Evolutionary conservation across 1,284 basidiomycete genomes (phyloP).

Genomic region (Coniferiporia sulphurascens): DNA sequence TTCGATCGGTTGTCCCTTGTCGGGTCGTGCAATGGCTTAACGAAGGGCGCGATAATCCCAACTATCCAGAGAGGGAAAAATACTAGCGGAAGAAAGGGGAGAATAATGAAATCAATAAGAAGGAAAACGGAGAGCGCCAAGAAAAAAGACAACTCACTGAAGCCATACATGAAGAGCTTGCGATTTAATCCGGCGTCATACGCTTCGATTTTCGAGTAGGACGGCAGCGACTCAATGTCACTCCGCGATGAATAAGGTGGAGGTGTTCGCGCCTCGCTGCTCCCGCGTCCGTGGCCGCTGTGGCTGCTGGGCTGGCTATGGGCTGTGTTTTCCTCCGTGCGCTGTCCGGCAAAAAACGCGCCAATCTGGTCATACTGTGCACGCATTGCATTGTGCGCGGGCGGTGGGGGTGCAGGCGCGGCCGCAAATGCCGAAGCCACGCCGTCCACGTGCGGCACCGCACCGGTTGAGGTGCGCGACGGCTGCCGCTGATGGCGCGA

Average conservation of each 20-base stretch:
- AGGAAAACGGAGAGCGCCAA: background rate
- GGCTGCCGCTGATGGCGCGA: constrained; percentile 4
- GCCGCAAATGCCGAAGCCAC: background rate
- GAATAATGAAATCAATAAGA: background rate
- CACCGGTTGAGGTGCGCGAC: background rate
- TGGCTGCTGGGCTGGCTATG: background rate
- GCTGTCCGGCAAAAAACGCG: constrained; percentile 12
- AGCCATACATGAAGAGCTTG: constrained; percentile 19
- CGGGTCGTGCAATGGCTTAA: constrained; percentile 7
- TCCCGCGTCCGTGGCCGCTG: background rate
- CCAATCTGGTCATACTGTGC: constrained; percentile 15
- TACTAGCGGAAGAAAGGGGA: constrained; percentile 1
- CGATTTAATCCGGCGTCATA: constrained; percentile 14
- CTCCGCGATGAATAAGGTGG: constrained; percentile 12
- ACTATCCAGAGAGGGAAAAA: constrained; percentile 19
- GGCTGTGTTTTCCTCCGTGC: background rate
- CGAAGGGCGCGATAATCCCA: constrained; percentile 16
- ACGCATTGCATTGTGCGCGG: constrained; percentile 1
- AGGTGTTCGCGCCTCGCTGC: constrained; percentile 1
- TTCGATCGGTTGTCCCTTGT: constrained; percentile 16
- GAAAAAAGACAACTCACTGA: constrained; percentile 6
- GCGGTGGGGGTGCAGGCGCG: background rate
- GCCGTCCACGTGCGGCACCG: background rate
- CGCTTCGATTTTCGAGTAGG: constrained; percentile 11
- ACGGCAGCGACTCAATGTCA: constrained; percentile 15